These are phyloP conservation scores for Fagopyrum tataricum DNA, from an alignment of 148 eudicot genomes.

Conservation along the genomic window DNA sequence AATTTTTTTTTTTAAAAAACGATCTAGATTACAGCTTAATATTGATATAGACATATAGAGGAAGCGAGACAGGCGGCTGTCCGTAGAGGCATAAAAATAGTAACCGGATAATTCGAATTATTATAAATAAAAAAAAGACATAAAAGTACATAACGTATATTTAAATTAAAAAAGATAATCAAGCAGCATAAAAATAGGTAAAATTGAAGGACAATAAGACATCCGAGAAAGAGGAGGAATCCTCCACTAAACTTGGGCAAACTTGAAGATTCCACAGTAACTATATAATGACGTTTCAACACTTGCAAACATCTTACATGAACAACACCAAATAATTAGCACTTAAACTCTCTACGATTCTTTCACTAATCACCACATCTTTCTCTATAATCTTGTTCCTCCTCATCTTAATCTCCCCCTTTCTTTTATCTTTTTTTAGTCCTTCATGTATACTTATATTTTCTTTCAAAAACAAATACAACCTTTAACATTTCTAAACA, in stretches of 20 bases:
- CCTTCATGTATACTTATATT: neutral
- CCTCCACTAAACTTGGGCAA: neutral
- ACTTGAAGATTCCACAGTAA: neutral
- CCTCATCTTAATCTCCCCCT: neutral
- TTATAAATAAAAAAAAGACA: neutral
- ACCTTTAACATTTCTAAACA: no score
- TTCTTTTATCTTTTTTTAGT: neutral
- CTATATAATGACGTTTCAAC: neutral
- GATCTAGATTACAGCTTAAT: no score
- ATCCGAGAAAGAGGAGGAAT: no score
- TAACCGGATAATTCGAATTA: neutral
- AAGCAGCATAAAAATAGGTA: neutral
- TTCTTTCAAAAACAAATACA: neutral
- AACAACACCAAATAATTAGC: neutral
- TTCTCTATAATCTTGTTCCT: neutral
- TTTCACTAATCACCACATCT: neutral
- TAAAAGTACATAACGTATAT: neutral
- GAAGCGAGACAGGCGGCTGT: neutral
- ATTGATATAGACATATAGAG: no score
- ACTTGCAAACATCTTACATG: slow-evolving; percentile 2
- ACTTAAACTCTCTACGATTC: neutral
- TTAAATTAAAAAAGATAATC: neutral
- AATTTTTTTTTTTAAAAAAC: no score
- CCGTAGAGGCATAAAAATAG: neutral
- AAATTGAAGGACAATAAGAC: neutral